These are phyloP conservation scores for Pilasporangium apinafurcum DNA, from an alignment of 352 stramenopile species.

Conservation along the genomic window DNA sequence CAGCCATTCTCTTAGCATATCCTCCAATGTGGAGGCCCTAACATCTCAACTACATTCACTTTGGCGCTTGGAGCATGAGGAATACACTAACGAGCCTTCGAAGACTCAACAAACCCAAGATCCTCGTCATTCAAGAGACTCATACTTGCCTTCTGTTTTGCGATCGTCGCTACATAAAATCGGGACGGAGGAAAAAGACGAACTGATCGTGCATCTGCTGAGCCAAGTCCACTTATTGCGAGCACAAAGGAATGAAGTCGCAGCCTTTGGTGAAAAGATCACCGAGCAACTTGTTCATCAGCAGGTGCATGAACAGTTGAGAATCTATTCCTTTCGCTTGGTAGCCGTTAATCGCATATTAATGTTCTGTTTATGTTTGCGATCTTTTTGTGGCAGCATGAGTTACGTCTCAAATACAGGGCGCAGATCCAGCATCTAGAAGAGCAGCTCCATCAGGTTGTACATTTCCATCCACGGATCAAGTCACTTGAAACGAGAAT, in stretches of 20 bases:
- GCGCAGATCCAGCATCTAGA: constrained; percentile 32
- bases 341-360: neutral
- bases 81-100: no score
- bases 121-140: no score
- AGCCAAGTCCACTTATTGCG: constrained; percentile 26
- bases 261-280: constrained; percentile 57
- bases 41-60: no score
- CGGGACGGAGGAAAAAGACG: constrained; percentile 43
- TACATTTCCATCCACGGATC: constrained; percentile 46
- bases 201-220: constrained; percentile 42
- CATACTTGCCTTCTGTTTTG: constrained; percentile 2
- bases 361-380: neutral
- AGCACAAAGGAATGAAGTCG: constrained; percentile 35
- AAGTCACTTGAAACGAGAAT: constrained; percentile 31
- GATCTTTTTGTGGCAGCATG: constrained; percentile 30
- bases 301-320: constrained; percentile 27
- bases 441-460: constrained; percentile 32
- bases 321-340: neutral
- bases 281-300: constrained; percentile 59
- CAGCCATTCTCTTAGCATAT: no score
- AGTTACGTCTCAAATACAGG: constrained; percentile 40
- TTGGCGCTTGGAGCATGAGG: no score
- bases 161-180: constrained; percentile 38
- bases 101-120: no score
- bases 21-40: no score